Evolutionary conservation across 768 basidiomycete genomes (phyloP).

Genomic region (Lentinula boryana): DNA sequence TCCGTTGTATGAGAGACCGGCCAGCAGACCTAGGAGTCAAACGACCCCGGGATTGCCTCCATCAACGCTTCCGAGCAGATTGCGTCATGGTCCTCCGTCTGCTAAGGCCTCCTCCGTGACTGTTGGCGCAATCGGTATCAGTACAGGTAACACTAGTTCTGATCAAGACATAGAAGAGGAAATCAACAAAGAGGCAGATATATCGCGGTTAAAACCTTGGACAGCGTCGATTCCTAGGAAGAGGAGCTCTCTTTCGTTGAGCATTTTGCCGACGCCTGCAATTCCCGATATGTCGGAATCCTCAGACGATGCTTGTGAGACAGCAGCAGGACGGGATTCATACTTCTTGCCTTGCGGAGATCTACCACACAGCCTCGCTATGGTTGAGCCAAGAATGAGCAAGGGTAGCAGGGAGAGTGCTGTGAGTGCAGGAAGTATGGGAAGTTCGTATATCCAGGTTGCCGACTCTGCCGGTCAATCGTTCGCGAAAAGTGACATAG

Average conservation of each 20-base stretch:
- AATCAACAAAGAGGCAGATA: background rate
- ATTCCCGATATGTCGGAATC: background rate
- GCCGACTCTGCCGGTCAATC: background rate
- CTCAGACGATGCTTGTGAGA: background rate
- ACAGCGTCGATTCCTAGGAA: conserved; percentile 1
- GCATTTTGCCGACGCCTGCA: background rate
- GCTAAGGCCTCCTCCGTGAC: background rate
- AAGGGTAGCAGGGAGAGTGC: background rate
- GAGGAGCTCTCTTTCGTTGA: conserved; percentile 2
- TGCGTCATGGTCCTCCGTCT: background rate
- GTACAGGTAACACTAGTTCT: too few species aligned
- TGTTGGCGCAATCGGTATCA: background rate
- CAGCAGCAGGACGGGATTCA: background rate
- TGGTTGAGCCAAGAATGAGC: background rate
- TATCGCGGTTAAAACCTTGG: conserved; percentile 2
- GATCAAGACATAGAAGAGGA: background rate
- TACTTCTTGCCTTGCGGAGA: background rate
- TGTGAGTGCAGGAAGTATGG: background rate
- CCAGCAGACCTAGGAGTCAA: background rate
- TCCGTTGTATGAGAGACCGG: background rate
- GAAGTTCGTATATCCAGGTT: conserved; percentile 2
- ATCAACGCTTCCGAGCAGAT: background rate
- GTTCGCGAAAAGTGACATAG: background rate
- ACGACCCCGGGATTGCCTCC: background rate
- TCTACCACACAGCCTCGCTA: background rate